A percentile compares a stretch with the other conserved stretches of the same genome.
phyloP scores from a whole-genome alignment of 2,329 filamentous ascomycete species.

The Arthrobotrys megalospora region DNA sequence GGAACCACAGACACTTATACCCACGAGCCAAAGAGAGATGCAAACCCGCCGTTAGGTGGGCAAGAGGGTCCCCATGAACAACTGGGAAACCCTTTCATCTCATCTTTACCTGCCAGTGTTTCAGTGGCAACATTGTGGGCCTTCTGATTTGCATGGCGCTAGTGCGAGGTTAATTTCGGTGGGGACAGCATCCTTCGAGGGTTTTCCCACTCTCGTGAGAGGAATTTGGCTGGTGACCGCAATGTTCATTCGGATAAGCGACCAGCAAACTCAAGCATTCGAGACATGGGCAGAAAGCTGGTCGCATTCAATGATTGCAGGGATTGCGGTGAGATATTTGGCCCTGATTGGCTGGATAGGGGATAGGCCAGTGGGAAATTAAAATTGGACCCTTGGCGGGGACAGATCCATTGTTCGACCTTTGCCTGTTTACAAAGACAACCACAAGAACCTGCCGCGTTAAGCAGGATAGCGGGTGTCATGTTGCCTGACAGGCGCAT shows the following conservation, averaged over 20 bases:
- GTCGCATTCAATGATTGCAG: constrained; percentile 51
- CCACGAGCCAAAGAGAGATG: constrained; percentile 4
- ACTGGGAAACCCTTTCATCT: constrained; percentile 60
- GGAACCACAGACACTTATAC: constrained; percentile 60
- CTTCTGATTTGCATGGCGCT: constrained; percentile 53
- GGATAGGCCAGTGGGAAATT: constrained; percentile 59
- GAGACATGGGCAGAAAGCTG: constrained; percentile 27
- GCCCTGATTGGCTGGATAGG: constrained; percentile 56
- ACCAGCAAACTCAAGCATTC: constrained; percentile 36
- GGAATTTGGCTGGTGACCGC: constrained; percentile 26
- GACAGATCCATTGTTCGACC: constrained; percentile 21
- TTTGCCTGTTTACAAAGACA: constrained; percentile 13
- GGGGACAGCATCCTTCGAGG: constrained; percentile 14
- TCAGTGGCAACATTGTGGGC: constrained; percentile 50
- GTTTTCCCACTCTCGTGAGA: constrained; percentile 24
- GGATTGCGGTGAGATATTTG: constrained; percentile 60
- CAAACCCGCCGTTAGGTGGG: constrained; percentile 4
- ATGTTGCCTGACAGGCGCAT: constrained; percentile 33
- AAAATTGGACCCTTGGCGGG: constrained; percentile 54
- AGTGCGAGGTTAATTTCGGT: constrained; percentile 56
- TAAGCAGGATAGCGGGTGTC: constrained; percentile 38
- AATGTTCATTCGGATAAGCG: constrained; percentile 49
- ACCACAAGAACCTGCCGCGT: constrained; percentile 51
- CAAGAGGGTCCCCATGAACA: constrained; percentile 17
- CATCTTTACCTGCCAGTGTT: constrained; percentile 61